phyloP scores from a whole-genome alignment of 345 rosid genomes.

The Bruguiera sexangula region DNA sequence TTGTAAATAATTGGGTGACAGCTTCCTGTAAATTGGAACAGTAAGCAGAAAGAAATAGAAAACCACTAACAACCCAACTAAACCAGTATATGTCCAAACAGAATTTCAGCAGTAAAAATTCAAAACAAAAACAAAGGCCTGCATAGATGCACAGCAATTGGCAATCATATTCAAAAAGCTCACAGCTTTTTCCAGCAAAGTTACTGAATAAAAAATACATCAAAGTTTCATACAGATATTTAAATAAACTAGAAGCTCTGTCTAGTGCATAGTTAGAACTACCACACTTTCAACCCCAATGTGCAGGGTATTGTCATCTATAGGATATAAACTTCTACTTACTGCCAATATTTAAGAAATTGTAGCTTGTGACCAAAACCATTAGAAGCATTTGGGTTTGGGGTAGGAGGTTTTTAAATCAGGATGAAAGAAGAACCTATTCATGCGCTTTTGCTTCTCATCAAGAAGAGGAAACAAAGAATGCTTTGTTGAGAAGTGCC shows the following conservation, averaged over 20 bases:
- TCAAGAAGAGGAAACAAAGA: slow-evolving; percentile 77
- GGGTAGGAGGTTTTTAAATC: not conserved
- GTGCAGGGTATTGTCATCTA: not conserved
- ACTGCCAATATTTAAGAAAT: slow-evolving; percentile 2
- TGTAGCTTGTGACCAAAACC: no score
- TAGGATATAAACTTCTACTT: not conserved
- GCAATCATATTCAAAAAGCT: slow-evolving; percentile 7
- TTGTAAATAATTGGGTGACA: slow-evolving; percentile 73
- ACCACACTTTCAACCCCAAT: no score
- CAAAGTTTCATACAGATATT: not conserved
- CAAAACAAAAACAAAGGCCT: not conserved
- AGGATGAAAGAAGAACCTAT: slow-evolving; percentile 45
- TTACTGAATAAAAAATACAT: not conserved
- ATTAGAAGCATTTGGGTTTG: not conserved
- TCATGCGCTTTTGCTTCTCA: slow-evolving; percentile 71
- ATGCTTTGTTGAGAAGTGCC: slow-evolving; percentile 83
- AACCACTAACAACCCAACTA: not conserved
- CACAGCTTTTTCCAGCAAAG: not conserved
- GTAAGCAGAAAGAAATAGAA: slow-evolving; percentile 4
- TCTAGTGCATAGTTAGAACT: not conserved
- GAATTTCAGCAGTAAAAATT: not conserved
- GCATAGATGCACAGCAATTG: not conserved
- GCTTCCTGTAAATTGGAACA: slow-evolving; percentile 57
- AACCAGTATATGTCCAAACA: not conserved
- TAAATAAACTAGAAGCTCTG: not conserved